A percentile compares a stretch with the other conserved stretches of the same genome.
Conservation (phyloP, 108 stramenopile species). For the Cyclotella distinguenda region DNA sequence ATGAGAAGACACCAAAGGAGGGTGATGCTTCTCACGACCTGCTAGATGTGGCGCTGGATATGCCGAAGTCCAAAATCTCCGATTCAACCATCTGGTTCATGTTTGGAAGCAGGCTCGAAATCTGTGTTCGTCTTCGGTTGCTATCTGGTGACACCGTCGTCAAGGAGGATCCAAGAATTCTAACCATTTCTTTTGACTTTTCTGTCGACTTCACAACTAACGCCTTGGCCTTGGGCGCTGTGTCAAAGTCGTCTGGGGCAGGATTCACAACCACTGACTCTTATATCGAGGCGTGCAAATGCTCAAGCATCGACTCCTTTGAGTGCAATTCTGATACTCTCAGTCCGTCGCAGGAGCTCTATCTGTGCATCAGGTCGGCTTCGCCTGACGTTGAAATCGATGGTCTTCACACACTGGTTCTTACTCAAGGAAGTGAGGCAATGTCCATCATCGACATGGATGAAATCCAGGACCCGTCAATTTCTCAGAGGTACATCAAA, state of each 20-base stretch:
- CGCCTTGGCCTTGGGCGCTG: not conserved
- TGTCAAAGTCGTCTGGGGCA: constrained; percentile 13
- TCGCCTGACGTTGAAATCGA: constrained; percentile 24
- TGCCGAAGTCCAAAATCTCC: constrained; percentile 16
- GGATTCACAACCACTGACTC: constrained; percentile 17
- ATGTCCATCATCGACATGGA: constrained; percentile 5
- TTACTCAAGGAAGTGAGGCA: constrained; percentile 18
- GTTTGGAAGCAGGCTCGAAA: constrained; percentile 8
- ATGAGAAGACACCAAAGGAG: constrained; percentile 4
- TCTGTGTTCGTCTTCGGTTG: constrained; percentile 31
- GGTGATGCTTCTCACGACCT: constrained; percentile 19
- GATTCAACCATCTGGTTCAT: constrained; percentile 19
- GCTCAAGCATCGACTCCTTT: constrained; percentile 13
- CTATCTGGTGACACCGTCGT: constrained; percentile 14
- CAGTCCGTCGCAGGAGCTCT: constrained; percentile 9
- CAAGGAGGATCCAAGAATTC: constrained; percentile 20
- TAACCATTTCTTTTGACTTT: constrained; percentile 28
- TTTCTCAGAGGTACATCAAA: constrained; percentile 7
- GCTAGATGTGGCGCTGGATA: constrained; percentile 19
- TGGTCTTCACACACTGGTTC: not conserved
- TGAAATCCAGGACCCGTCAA: not conserved
- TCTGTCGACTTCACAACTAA: constrained; percentile 19
- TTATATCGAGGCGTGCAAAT: constrained; percentile 39
- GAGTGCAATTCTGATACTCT: constrained; percentile 15
- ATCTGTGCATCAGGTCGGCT: constrained; percentile 20